Conservation (phyloP, 768 basidiomycete genomes). For the Dictyophora rubrovolvata region DNA sequence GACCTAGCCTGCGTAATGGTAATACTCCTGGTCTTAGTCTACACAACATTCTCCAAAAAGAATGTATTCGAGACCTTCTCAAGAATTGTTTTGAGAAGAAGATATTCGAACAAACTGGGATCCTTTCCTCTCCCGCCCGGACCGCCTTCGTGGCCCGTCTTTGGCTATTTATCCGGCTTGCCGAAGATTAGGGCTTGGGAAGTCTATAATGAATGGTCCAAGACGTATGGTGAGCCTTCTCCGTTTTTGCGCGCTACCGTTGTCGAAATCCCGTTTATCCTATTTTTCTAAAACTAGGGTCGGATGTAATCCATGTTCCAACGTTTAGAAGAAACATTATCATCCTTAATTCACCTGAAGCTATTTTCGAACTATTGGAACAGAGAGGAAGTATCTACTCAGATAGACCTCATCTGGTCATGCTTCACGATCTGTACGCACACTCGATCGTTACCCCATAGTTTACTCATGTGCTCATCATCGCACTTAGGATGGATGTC, state of each 20-base stretch:
- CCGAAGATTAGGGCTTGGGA: slow-evolving; percentile 7
- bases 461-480: background rate
- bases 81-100: too few relatives aligned
- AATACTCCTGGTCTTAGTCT: too few relatives aligned
- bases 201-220: slow-evolving; percentile 1
- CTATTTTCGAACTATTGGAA: slow-evolving; percentile 36
- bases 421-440: slow-evolving; percentile 36
- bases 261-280: background rate
- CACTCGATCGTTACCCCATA: background rate
- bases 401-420: slow-evolving; percentile 36
- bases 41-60: too few relatives aligned
- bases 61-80: too few relatives aligned
- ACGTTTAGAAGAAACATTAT: slow-evolving; percentile 33
- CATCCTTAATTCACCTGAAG: slow-evolving; percentile 34
- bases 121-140: slow-evolving; percentile 4
- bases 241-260: background rate
- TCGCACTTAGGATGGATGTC: background rate
- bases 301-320: slow-evolving; percentile 21
- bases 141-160: background rate
- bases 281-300: too few relatives aligned
- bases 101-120: too few relatives aligned
- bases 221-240: slow-evolving; percentile 8
- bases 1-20: too few relatives aligned
- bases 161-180: slow-evolving; percentile 2
- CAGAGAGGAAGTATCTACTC: slow-evolving; percentile 38